phyloP scores from a whole-genome alignment of 108 stramenopile species.

The Stephanodiscus triporus region DNA sequence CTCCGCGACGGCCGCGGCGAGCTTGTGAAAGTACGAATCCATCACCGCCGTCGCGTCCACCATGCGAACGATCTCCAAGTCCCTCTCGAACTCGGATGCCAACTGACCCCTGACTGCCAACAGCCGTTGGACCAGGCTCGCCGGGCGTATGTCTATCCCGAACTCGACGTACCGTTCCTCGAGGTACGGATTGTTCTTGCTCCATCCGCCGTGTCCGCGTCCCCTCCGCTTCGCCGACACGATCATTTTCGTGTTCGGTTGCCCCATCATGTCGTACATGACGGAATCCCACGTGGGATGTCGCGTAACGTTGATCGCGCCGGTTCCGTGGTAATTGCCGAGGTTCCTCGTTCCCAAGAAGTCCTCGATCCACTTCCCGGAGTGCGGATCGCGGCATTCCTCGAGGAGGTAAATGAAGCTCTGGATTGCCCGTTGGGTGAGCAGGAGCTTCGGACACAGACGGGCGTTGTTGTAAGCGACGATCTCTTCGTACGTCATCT shows the following conservation, averaged over 20 bases:
- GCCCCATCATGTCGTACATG: slow-evolving; percentile 61
- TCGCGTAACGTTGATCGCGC: slow-evolving; percentile 65
- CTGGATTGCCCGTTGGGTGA: slow-evolving; percentile 84
- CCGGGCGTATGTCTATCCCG: slow-evolving; percentile 71
- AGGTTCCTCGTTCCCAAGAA: slow-evolving; percentile 49
- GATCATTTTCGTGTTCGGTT: slow-evolving; percentile 62
- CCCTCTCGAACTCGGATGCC: slow-evolving; percentile 68
- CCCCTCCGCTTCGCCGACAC: slow-evolving; percentile 53
- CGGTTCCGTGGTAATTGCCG: slow-evolving; percentile 78
- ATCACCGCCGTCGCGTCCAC: slow-evolving; percentile 59
- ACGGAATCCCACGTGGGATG: slow-evolving; percentile 72
- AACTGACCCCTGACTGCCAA: slow-evolving; percentile 78
- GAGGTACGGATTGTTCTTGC: slow-evolving; percentile 69
- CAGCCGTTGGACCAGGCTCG: slow-evolving; percentile 67
- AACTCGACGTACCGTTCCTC: slow-evolving; percentile 74
- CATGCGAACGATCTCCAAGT: slow-evolving; percentile 60
- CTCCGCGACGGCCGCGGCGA: slow-evolving; percentile 3
- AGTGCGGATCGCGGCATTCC: slow-evolving; percentile 77
- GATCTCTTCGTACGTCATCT: slow-evolving; percentile 23
- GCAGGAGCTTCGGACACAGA: slow-evolving; percentile 50
- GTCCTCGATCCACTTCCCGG: slow-evolving; percentile 60
- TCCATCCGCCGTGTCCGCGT: slow-evolving; percentile 53
- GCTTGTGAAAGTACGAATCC: slow-evolving; percentile 57
- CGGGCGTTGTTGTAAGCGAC: slow-evolving; percentile 38
- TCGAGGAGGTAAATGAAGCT: slow-evolving; percentile 75